Conservation (phyloP, 371 early-diverging fungal genomes). For the Rhizomucor miehei region DNA sequence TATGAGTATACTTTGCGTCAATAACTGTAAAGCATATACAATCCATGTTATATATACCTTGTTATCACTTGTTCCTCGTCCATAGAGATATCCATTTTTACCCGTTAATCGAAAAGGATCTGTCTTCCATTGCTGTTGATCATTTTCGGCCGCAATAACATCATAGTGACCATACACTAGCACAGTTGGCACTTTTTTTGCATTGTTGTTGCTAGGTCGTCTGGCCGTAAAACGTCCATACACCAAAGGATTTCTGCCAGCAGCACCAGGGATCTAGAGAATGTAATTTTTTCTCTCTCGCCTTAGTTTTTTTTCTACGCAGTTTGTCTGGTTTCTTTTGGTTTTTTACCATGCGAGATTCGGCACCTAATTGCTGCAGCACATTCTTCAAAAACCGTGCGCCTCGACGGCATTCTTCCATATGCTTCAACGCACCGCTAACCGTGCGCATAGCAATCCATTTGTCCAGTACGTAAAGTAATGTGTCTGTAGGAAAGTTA, state of each 20-base stretch:
- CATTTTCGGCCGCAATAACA: slow-evolving; percentile 69
- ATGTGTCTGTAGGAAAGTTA: slow-evolving; percentile 31
- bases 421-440: slow-evolving; percentile 59
- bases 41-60: slow-evolving; percentile 45
- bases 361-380: slow-evolving; percentile 73
- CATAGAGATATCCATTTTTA: slow-evolving; percentile 76
- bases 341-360: slow-evolving; percentile 49
- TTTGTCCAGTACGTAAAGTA: slow-evolving; percentile 66
- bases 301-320: not conserved
- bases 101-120: slow-evolving; percentile 48
- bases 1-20: not conserved
- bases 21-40: not conserved
- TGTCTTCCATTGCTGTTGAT: slow-evolving; percentile 50
- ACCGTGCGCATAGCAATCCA: slow-evolving; percentile 74
- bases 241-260: slow-evolving; percentile 74
- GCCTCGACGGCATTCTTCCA: slow-evolving; percentile 74
- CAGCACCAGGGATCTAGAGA: slow-evolving; percentile 54
- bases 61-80: slow-evolving; percentile 81
- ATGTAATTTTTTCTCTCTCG: not conserved
- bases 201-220: slow-evolving; percentile 4
- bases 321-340: not conserved
- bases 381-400: slow-evolving; percentile 73
- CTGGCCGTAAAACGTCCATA: slow-evolving; percentile 65
- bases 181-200: slow-evolving; percentile 46
- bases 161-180: slow-evolving; percentile 87